Evolutionary conservation across 2,329 filamentous ascomycete species (phyloP), one percentile per base, ranked within the genome.

Genomic region (Penicillium expansum): DNA sequence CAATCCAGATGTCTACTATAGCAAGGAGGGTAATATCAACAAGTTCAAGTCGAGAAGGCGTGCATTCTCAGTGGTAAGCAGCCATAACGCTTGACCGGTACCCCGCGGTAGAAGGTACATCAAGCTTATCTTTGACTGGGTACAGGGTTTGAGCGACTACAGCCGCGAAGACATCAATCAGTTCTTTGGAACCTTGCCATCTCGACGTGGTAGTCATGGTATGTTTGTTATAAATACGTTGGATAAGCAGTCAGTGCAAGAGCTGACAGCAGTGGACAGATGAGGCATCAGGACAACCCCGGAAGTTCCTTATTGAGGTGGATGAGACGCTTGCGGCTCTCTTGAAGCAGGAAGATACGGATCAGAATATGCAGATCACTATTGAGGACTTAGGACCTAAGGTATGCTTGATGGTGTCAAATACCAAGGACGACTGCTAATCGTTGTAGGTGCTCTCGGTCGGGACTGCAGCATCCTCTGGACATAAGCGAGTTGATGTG

Each of bases 311-410:
- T 37, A 86, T 97, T 72, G 85, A 94, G 66, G 92, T 97, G 67
- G 89, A 96, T 48, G 80, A 85, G 22, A 97, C 92, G 0, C 82
- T 96, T 56, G 83, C 92, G 69, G 87, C 84, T 57, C 81, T 99
- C 43, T 82, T 91, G 60, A 85, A 86, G 37, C 89, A 93, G 64
- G 94, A 99, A 74, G 94, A 99, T 70, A 95, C 92, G 30, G 92
- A 99, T 75, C 82, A 85, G 55, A 97, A 99, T 75, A 90, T 91
- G 82, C 92, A 97, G 75, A 99, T 99, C 73, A 99, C 94, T 30
- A 96, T 97, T 67, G 94, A 97, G 71, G 94, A 99, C 76, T 84
- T 85, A 62, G 94, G 94, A 0, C 93, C 94, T 48, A 99, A 97
- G 83, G 90, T 89, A 70, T 43, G 62, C 37, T 50, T 16, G 14